A percentile compares a stretch with the other conserved stretches of the same genome.
phyloP scores from a whole-genome alignment of 306 rosid species.

The Sindora glabra region DNA sequence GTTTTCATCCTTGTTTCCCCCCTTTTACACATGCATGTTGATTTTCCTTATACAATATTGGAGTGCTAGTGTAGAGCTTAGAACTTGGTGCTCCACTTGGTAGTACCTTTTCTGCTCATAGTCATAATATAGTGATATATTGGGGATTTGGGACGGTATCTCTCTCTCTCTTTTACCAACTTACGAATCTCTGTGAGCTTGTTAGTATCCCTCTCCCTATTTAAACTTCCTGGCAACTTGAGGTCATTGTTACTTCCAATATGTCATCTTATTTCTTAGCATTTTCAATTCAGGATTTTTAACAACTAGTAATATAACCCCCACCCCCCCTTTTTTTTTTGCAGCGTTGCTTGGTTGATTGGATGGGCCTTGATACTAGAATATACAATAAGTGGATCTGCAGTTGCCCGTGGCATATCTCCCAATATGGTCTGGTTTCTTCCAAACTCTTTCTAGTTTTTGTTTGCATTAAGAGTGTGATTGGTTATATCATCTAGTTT shows the following conservation, averaged over 20 bases:
- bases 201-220: background rate
- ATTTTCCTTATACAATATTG: background rate
- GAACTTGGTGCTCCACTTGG: background rate
- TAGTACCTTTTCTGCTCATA: background rate
- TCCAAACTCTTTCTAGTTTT: background rate
- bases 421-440: constrained; percentile 66
- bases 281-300: background rate
- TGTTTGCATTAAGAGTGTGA: background rate
- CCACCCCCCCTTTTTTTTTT: no score
- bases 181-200: background rate
- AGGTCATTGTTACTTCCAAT: background rate
- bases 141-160: background rate
- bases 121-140: background rate
- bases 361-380: constrained; percentile 91
- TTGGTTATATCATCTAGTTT: constrained; percentile 2
- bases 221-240: background rate
- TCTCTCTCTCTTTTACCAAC: background rate
- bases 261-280: background rate
- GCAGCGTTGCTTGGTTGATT: constrained; percentile 88
- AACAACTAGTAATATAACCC: background rate
- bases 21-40: background rate
- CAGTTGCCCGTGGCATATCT: constrained; percentile 89
- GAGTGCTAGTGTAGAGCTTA: background rate
- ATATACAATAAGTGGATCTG: constrained; percentile 78
- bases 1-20: background rate